Percentiles rank a stretch among this genome's conserved stretches.
Conservation (phyloP, 116 monocot genomes). For the Dioscorea cayenensis region DNA sequence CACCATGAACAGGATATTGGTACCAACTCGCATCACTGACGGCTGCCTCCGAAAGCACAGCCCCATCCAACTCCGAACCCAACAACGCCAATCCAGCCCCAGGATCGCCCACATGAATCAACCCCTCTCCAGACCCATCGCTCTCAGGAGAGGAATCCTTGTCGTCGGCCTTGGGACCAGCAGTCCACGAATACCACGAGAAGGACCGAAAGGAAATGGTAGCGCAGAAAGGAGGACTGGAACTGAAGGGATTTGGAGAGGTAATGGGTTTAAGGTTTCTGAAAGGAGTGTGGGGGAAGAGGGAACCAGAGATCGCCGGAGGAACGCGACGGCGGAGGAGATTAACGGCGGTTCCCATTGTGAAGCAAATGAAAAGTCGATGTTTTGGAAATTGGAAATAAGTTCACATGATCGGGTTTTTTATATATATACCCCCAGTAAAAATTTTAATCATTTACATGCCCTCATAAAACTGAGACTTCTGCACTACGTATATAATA, state of each 20-base stretch:
- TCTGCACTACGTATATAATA: no score
- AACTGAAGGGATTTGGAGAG: not conserved
- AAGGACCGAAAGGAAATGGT: slow-evolving; percentile 9
- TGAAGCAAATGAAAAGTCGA: not conserved
- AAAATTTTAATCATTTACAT: no score
- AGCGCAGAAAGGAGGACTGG: not conserved
- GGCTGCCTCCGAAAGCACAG: not conserved
- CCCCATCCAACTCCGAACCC: slow-evolving; percentile 2
- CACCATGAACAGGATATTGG: slow-evolving; percentile 22
- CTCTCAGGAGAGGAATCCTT: not conserved
- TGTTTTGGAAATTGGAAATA: no score
- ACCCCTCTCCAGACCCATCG: not conserved
- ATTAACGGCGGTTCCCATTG: not conserved
- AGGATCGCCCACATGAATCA: not conserved
- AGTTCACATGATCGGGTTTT: no score
- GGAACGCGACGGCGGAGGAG: not conserved
- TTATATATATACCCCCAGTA: no score
- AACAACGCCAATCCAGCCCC: not conserved
- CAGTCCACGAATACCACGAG: slow-evolving; percentile 21
- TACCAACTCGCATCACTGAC: slow-evolving; percentile 15
- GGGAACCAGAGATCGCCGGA: not conserved
- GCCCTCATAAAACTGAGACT: no score
- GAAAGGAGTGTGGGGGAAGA: not conserved
- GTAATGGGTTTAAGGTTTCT: not conserved
- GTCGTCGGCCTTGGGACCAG: not conserved